These are phyloP conservation scores for Pythium aristosporum DNA, from an alignment of 352 stramenopile species.

Conservation along the genomic window DNA sequence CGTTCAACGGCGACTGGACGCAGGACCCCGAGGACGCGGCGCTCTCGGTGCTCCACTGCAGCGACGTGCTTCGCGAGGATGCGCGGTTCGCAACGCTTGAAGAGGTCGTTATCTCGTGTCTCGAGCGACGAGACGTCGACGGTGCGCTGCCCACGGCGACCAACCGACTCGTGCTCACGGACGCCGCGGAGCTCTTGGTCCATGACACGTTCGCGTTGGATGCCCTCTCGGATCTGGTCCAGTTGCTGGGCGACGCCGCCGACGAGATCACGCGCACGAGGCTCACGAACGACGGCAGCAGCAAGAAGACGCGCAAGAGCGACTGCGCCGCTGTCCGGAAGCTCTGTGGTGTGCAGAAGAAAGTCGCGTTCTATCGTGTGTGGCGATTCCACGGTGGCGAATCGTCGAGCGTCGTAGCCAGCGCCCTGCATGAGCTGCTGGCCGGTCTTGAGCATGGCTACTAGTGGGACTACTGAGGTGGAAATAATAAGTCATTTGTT, in stretches of 20 bases:
- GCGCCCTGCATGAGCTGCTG: not conserved
- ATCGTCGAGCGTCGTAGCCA: not conserved
- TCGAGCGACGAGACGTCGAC: conserved; percentile 14
- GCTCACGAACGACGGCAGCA: not conserved
- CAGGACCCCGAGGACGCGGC: conserved; percentile 56
- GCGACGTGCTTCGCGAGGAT: conserved; percentile 47
- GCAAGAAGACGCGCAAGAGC: conserved; percentile 25
- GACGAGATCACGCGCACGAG: conserved; percentile 27
- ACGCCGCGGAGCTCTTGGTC: conserved; percentile 41
- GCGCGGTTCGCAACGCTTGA: conserved; percentile 47
- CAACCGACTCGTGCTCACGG: conserved; percentile 40
- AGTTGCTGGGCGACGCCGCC: conserved; percentile 38
- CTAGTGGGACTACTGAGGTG: not conserved
- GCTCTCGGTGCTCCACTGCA: conserved; percentile 43
- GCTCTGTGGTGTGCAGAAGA: conserved; percentile 41
- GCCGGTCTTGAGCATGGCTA: not conserved
- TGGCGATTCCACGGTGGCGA: conserved; percentile 40
- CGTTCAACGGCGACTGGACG: conserved; percentile 76
- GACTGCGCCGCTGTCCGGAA: conserved; percentile 23
- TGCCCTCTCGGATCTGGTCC: conserved; percentile 49
- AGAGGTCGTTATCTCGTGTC: conserved; percentile 39
- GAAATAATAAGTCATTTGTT: conserved; percentile 18
- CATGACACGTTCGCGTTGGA: conserved; percentile 61
- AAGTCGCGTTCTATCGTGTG: conserved; percentile 59
- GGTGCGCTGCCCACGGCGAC: conserved; percentile 14